Base-by-base conservation (phyloP, 345 rosid genomes). In the Corchorus olitorius region DNA sequence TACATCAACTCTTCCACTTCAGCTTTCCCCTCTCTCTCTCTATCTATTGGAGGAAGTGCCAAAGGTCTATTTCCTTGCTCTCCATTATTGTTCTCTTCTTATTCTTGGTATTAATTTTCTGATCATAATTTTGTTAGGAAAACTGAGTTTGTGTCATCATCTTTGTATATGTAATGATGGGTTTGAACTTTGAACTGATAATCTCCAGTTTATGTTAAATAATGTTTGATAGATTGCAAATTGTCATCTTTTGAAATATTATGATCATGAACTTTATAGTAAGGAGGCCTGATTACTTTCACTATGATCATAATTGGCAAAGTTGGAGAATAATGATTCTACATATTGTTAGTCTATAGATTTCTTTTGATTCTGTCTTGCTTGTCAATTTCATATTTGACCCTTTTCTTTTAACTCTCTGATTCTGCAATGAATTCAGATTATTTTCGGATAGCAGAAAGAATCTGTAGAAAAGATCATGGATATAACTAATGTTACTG, bases 401-500 rank as follows among this genome's bases (percentile, higher is more conserved):
- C 16, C 48, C 8, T 45, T 45, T 6, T 45, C 19, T 2, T 14
- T 39, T 12, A 41, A 16, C 22, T 11, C 22, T 58, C 2, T 27
- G 8, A 8, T 45, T 3, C 3, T 22, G 22, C 1, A 20, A 22
- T 43, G 59, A 33, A 69, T 54, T 53, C 73, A 70, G 79, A 59
- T 39, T 63, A 52, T 45, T 49, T 39, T 17, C 48, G 53, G 65
- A 48, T 45, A 59, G 66, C 63, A 6, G 8, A 20, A 27, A 77
- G 33, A 16, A 43, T 76, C 67, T 8, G 16, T 35, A 15, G 76
- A 54, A 62, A 76, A 82, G 82, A 89, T n/a, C n/a, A n/a, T 84
- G 90, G 94, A 93, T 90, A 88, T 95, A 73, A 93, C 99, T 10
- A 95, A 95, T 81, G 99, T 92, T 48, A 83, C 81, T 83, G 99